Percentiles rank a stretch among this genome's conserved stretches.
These are phyloP conservation scores for Fusarium cyanostomum DNA, from an alignment of 2,329 filamentous ascomycete genomes.

Conservation along the genomic window DNA sequence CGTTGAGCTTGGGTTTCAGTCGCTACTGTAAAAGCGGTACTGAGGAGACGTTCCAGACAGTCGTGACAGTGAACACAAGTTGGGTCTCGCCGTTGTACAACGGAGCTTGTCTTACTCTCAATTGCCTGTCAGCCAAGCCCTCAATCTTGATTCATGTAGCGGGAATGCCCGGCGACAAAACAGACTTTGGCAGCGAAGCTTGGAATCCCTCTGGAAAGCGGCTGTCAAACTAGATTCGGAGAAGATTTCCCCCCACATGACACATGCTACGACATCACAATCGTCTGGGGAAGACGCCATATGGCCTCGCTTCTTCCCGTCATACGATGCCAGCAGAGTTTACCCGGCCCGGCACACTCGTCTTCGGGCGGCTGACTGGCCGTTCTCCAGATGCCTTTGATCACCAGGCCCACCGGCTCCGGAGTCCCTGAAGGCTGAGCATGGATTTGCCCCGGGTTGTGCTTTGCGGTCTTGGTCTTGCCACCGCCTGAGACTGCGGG, in stretches of 20 bases:
- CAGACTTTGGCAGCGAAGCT: slow-evolving; percentile 16
- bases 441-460: slow-evolving; percentile 13
- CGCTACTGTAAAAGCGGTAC: slow-evolving; percentile 7
- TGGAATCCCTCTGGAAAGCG: slow-evolving; percentile 22
- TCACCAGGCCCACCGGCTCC: slow-evolving; percentile 19
- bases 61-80: background rate
- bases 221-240: slow-evolving; percentile 23
- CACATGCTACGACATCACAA: slow-evolving; percentile 25
- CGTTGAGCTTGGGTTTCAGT: slow-evolving; percentile 25
- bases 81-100: slow-evolving; percentile 3
- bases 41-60: slow-evolving; percentile 2
- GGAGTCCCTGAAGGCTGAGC: slow-evolving; percentile 4
- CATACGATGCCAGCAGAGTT: slow-evolving; percentile 37
- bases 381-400: slow-evolving; percentile 6
- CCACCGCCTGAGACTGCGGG: slow-evolving; percentile 19
- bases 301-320: slow-evolving; percentile 33
- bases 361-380: background rate
- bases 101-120: background rate
- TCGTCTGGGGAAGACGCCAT: slow-evolving; percentile 28
- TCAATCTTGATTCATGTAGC: background rate
- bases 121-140: background rate
- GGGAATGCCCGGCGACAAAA: slow-evolving; percentile 8
- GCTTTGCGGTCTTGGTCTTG: slow-evolving; percentile 9
- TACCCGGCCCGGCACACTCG: slow-evolving; percentile 28
- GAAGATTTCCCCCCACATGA: slow-evolving; percentile 39